A percentile compares a stretch with the other conserved stretches of the same genome.
Conservation (phyloP, 345 rosid species). For the Eutrema japonicum region DNA sequence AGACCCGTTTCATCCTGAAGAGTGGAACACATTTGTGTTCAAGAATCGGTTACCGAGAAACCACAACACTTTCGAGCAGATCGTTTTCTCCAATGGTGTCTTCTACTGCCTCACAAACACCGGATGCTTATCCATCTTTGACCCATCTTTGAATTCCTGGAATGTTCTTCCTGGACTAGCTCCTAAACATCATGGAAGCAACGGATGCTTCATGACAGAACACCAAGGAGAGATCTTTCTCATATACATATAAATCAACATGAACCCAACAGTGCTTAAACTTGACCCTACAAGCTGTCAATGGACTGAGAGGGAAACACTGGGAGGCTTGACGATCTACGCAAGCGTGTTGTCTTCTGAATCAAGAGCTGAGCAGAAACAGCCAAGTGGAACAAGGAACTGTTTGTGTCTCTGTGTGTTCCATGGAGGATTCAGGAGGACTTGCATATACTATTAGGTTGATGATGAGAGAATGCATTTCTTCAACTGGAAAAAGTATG, state of each 20-base stretch:
- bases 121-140: not conserved
- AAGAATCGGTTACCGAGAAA: too few relatives aligned
- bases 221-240: slow-evolving; percentile 49
- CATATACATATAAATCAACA: slow-evolving; percentile 56
- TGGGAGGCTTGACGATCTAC: slow-evolving; percentile 64
- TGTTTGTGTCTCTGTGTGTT: slow-evolving; percentile 60
- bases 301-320: slow-evolving; percentile 64
- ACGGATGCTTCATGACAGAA: slow-evolving; percentile 35
- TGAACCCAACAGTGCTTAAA: slow-evolving; percentile 60
- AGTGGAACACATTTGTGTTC: too few relatives aligned
- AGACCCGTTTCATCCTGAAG: too few relatives aligned
- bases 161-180: slow-evolving; percentile 14
- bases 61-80: too few relatives aligned
- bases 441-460: slow-evolving; percentile 22
- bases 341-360: slow-evolving; percentile 47
- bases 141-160: slow-evolving; percentile 16
- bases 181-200: not conserved
- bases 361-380: slow-evolving; percentile 49
- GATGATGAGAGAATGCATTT: slow-evolving; percentile 8
- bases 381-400: slow-evolving; percentile 60
- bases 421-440: slow-evolving; percentile 42
- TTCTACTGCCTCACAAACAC: too few relatives aligned
- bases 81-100: too few relatives aligned
- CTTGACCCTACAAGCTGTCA: slow-evolving; percentile 51
- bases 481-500: slow-evolving; percentile 22